These are phyloP conservation scores for Pseudonitzschia delicatissima DNA, from an alignment of 108 stramenopile species.

Conservation along the genomic window DNA sequence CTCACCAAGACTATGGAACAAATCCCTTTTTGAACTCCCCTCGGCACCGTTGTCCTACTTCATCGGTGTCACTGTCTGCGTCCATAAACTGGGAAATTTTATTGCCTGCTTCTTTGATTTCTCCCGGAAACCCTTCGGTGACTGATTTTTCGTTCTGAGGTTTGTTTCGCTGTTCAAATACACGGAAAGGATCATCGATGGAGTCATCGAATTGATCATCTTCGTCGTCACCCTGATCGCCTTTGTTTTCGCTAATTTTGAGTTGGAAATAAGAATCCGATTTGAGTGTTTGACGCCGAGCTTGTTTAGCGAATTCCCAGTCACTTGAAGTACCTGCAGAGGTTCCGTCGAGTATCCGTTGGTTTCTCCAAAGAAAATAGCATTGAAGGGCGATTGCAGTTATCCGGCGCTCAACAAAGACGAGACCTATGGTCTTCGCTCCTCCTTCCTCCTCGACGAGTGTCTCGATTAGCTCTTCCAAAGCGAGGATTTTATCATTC, in stretches of 20 bases:
- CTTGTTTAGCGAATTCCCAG: constrained; percentile 5
- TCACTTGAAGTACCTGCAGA: background rate
- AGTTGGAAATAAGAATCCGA: background rate
- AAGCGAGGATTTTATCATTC: constrained; percentile 44
- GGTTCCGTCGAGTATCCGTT: background rate
- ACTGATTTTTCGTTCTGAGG: background rate
- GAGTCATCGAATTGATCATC: constrained; percentile 12
- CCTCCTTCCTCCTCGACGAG: constrained; percentile 23
- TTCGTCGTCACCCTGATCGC: background rate
- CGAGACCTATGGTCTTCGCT: constrained; percentile 41
- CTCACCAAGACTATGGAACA: background rate
- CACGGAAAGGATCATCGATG: constrained; percentile 18
- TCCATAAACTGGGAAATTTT: constrained; percentile 17
- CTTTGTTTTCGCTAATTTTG: background rate
- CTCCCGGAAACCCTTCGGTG: background rate
- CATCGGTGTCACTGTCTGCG: constrained; percentile 12
- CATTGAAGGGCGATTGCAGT: constrained; percentile 55
- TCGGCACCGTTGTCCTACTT: background rate
- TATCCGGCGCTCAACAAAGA: constrained; percentile 54
- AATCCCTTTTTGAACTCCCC: background rate
- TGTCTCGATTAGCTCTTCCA: constrained; percentile 38
- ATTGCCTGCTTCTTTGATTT: background rate
- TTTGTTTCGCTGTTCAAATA: background rate
- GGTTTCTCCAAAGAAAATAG: constrained; percentile 35
- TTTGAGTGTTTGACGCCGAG: background rate